phyloP scores from a whole-genome alignment of 305 asterid species.

The Fraxinus baroniana region DNA sequence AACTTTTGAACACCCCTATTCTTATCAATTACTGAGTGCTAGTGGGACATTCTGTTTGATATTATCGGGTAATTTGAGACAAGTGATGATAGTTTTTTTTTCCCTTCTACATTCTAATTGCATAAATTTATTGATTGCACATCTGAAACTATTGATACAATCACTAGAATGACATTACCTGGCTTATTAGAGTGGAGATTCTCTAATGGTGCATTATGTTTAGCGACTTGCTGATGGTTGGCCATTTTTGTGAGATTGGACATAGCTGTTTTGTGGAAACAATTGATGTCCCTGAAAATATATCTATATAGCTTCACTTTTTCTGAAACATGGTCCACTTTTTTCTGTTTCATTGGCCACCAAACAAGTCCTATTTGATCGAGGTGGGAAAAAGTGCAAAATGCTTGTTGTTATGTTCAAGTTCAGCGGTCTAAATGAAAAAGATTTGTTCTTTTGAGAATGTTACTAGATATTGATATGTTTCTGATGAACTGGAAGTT shows the following conservation, averaged over 20 bases:
- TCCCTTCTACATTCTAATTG: neutral
- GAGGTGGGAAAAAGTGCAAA: neutral
- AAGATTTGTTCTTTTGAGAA: neutral
- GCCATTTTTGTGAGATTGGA: neutral
- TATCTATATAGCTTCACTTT: neutral
- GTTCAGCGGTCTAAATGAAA: neutral
- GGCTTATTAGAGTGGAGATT: neutral
- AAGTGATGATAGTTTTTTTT: neutral
- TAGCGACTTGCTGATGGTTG: neutral
- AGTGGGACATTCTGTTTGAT: neutral
- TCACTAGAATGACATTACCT: neutral
- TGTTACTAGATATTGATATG: neutral
- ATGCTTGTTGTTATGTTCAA: neutral
- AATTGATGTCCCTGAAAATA: neutral
- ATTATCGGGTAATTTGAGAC: neutral
- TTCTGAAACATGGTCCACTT: neutral
- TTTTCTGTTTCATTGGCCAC: neutral
- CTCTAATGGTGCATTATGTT: neutral
- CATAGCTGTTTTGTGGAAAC: neutral
- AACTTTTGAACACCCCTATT: no score
- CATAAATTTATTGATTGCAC: neutral
- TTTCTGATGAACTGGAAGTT: neutral
- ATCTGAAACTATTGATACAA: neutral
- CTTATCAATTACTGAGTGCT: neutral
- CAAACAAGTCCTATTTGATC: neutral